phyloP scores from a whole-genome alignment of 176 grass and related monocot genomes.

The Cenchrus fungigraminus region DNA sequence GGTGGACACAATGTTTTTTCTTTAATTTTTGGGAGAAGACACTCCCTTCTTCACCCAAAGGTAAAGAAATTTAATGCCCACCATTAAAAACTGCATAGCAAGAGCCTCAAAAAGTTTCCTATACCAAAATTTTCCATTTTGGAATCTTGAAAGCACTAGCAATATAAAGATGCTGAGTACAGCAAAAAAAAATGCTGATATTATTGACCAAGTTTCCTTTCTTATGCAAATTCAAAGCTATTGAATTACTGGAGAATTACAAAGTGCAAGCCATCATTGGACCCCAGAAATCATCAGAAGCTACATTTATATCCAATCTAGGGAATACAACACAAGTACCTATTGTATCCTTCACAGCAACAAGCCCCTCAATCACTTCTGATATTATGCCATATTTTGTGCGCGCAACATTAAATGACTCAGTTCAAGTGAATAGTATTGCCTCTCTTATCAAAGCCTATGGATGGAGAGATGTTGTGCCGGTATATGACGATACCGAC shows the following conservation, averaged over 20 bases:
- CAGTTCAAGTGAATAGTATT: constrained; percentile 37
- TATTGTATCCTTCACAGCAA: constrained; percentile 53
- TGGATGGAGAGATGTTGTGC: constrained; percentile 53
- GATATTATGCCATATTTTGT: constrained; percentile 47
- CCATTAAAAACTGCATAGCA: too few species aligned
- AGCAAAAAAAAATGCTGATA: background rate
- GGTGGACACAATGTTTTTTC: too few species aligned
- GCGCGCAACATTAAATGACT: constrained; percentile 43
- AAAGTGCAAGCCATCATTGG: constrained; percentile 59
- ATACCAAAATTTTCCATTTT: too few species aligned
- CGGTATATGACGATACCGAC: constrained; percentile 49
- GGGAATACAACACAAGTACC: constrained; percentile 42
- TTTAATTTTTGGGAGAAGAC: too few species aligned
- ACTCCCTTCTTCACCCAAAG: too few species aligned
- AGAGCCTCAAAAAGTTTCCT: too few species aligned
- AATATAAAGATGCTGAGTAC: background rate
- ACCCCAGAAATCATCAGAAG: constrained; percentile 53
- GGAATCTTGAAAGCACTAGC: background rate
- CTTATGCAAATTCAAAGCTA: background rate
- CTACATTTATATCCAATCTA: constrained; percentile 41
- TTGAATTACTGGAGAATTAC: constrained; percentile 34
- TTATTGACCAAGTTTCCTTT: background rate
- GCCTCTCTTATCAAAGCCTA: constrained; percentile 49
- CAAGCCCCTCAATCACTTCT: constrained; percentile 38
- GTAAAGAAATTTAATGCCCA: too few species aligned